Percentiles rank a stretch among this genome's conserved stretches.
These are phyloP conservation scores for Sanghuangporus sanghuang DNA, from an alignment of 1,284 basidiomycete genomes.

Conservation along the genomic window DNA sequence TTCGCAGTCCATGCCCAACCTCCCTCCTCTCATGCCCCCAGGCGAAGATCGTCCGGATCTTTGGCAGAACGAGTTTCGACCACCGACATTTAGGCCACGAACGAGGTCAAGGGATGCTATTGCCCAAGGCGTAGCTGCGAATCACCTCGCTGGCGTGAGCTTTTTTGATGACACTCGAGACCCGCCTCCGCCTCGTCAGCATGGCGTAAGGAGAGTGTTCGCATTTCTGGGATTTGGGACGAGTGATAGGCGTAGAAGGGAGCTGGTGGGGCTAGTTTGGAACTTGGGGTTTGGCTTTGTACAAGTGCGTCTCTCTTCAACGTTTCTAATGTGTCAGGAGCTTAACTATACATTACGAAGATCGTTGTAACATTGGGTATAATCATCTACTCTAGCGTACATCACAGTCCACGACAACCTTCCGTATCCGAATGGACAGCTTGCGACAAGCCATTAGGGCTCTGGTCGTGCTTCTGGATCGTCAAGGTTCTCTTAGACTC, in stretches of 20 bases:
- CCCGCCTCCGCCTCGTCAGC: background rate
- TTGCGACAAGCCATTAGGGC: slow-evolving; percentile 62
- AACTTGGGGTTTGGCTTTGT: slow-evolving; percentile 46
- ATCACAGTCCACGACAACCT: slow-evolving; percentile 43
- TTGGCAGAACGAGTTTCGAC: background rate
- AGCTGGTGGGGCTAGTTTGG: slow-evolving; percentile 52
- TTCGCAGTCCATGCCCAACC: background rate
- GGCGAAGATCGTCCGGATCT: slow-evolving; percentile 5
- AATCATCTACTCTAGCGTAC: slow-evolving; percentile 43
- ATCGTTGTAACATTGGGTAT: slow-evolving; percentile 49
- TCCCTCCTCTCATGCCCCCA: slow-evolving; percentile 1
- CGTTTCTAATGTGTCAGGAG: background rate
- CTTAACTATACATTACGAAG: slow-evolving; percentile 28
- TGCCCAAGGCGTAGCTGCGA: background rate
- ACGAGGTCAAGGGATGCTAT: background rate
- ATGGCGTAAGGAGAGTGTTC: slow-evolving; percentile 27
- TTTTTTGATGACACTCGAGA: background rate
- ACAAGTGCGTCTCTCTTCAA: slow-evolving; percentile 43
- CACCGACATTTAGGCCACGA: background rate
- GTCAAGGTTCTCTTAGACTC: slow-evolving; percentile 49
- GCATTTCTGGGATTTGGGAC: slow-evolving; percentile 55
- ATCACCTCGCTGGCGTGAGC: background rate
- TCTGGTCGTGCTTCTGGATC: slow-evolving; percentile 69
- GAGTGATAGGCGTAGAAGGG: slow-evolving; percentile 47
- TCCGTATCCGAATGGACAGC: slow-evolving; percentile 55